Conservation (phyloP, 352 stramenopile genomes). For the Phytophthora macrochlamydospora region DNA sequence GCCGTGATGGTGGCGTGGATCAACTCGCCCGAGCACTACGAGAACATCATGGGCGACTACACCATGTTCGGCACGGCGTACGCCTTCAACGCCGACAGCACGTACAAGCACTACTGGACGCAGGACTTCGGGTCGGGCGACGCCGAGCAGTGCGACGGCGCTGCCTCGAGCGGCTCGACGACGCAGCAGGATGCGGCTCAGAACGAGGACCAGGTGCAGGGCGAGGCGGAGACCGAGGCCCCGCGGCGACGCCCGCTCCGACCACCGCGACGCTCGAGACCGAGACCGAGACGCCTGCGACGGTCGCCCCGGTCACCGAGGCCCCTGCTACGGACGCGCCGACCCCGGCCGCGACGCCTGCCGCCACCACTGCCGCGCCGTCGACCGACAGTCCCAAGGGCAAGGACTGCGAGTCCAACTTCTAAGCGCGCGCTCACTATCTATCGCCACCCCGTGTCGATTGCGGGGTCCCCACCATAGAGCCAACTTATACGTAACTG, state of each 20-base stretch:
- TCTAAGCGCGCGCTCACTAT: slow-evolving; percentile 12
- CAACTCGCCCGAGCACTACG: slow-evolving; percentile 36
- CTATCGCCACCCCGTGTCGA: not conserved
- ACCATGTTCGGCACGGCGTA: slow-evolving; percentile 45
- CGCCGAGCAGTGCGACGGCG: slow-evolving; percentile 32
- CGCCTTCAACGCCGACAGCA: slow-evolving; percentile 27
- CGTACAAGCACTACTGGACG: slow-evolving; percentile 63
- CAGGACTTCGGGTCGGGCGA: slow-evolving; percentile 54
- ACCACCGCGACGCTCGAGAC: not conserved
- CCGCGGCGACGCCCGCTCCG: not conserved
- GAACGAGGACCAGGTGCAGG: slow-evolving; percentile 22
- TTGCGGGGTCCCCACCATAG: slow-evolving; percentile 4
- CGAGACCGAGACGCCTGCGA: not conserved
- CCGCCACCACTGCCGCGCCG: slow-evolving; percentile 4
- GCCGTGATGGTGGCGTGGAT: slow-evolving; percentile 50
- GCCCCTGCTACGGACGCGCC: slow-evolving; percentile 3
- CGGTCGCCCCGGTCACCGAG: slow-evolving; percentile 15
- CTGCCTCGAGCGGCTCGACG: slow-evolving; percentile 10
- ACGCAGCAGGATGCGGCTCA: slow-evolving; percentile 19
- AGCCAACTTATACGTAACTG: slow-evolving; percentile 14
- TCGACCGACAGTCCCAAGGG: slow-evolving; percentile 13
- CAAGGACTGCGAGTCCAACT: slow-evolving; percentile 28
- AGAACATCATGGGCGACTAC: slow-evolving; percentile 48
- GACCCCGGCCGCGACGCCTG: slow-evolving; percentile 1
- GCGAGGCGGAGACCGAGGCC: slow-evolving; percentile 13